Conservation (phyloP, 2,329 filamentous ascomycete genomes). For the Fusarium sp. region DNA sequence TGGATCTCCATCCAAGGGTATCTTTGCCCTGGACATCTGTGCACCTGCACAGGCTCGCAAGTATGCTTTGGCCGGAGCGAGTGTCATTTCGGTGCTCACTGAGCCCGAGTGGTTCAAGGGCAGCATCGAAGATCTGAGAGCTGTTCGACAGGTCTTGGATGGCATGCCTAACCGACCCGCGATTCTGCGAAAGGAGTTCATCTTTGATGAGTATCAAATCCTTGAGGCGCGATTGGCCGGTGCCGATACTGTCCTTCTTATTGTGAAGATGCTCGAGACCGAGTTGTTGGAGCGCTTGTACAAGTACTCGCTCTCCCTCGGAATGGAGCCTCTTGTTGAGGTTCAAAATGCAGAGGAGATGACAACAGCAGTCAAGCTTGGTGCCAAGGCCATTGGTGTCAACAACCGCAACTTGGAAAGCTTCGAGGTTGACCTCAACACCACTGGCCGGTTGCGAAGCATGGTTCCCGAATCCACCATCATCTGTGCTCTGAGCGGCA, state of each 20-base stretch:
- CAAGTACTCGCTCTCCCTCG: slow-evolving; percentile 86
- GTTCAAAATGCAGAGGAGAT: slow-evolving; percentile 97
- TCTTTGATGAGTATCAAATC: slow-evolving; percentile 99
- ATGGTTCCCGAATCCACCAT: slow-evolving; percentile 88
- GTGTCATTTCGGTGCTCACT: slow-evolving; percentile 97
- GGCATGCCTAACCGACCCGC: slow-evolving; percentile 94
- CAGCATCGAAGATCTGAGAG: slow-evolving; percentile 90
- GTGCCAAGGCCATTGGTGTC: slow-evolving; percentile 92
- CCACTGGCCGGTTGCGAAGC: slow-evolving; percentile 87
- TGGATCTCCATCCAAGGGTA: slow-evolving; percentile 94
- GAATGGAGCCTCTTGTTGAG: slow-evolving; percentile 98
- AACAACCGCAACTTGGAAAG: slow-evolving; percentile 98
- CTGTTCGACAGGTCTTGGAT: slow-evolving; percentile 88
- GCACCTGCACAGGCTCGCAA: slow-evolving; percentile 90
- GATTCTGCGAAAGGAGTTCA: slow-evolving; percentile 93
- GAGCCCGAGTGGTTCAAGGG: slow-evolving; percentile 99
- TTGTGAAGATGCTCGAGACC: slow-evolving; percentile 95
- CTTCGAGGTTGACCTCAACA: slow-evolving; percentile 95
- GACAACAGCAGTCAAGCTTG: slow-evolving; percentile 85
- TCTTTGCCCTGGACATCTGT: slow-evolving; percentile 88
- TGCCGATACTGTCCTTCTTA: slow-evolving; percentile 93
- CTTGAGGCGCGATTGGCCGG: slow-evolving; percentile 92
- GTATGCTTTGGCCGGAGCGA: slow-evolving; percentile 94
- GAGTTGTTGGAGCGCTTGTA: slow-evolving; percentile 82
- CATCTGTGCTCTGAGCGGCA: slow-evolving; percentile 94